Evolutionary conservation across 768 basidiomycete species (phyloP), one percentile per base, ranked within the genome.

Genomic region (Cystobasidium tubakii): DNA sequence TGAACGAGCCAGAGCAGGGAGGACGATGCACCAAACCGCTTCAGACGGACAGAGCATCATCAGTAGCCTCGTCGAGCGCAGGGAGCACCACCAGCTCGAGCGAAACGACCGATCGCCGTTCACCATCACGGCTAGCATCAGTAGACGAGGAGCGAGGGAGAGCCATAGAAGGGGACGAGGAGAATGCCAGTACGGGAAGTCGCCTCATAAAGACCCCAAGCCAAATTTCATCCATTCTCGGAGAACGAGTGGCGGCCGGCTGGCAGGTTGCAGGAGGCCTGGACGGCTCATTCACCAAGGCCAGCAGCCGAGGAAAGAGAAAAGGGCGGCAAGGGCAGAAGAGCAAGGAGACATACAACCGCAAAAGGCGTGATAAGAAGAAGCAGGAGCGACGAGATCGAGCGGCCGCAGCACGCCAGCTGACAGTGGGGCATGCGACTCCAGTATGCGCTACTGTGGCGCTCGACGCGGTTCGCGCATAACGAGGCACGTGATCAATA

Each of bases 401-500:
- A 50, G 46, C 46, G 21, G 46, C 46, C n/a, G n/a, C 46, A 50
- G 46, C 46, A 50, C 46, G 46, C 12, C 46, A 50, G 46, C 46
- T 50, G 46, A 50, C 46, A 50, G 10, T n/a, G 46, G 46, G 12
- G 46, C 46, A 50, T 50, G 46, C 12, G 46, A 19, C 10, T 39
- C 9, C 46, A 50, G 46, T 50, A 9, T 39, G 39, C 39, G n/a
- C n/a, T n/a, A n/a, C 3, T 6, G 46, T 19, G n/a, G 21, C 46
- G 46, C 10, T 50, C 46, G 46, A 50, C 46, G 46, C 46, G 46
- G 46, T 50, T 50, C 46, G 46, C 46, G 46, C 46, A 17, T 50
- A n/a, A 21, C n/a, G 46, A 50, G 46, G 46, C 46, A 50, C 46
- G 46, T 50, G 46, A 50, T 50, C 46, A 50, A 21, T n/a, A 50